Conservation (phyloP, 805 yeast genomes). For the Candida ponderosae region DNA sequence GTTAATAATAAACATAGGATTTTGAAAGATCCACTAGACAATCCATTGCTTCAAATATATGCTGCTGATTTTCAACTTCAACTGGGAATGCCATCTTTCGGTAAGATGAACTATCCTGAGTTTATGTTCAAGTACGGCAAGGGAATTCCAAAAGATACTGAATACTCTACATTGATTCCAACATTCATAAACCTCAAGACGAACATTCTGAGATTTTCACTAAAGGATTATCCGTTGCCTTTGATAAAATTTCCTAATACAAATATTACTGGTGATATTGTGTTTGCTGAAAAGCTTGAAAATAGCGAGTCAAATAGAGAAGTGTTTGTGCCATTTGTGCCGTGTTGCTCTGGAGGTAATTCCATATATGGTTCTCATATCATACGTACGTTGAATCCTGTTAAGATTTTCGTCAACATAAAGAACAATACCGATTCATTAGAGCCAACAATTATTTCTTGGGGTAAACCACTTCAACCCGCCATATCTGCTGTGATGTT, state of each 20-base stretch:
- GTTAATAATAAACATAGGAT: constrained; percentile 12
- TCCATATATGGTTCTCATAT: constrained; percentile 50
- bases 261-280: constrained; percentile 37
- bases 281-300: constrained; percentile 49
- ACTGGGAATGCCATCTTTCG: constrained; percentile 24
- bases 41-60: background rate
- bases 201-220: constrained; percentile 31
- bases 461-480: constrained; percentile 60
- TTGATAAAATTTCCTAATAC: constrained; percentile 38
- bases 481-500: constrained; percentile 54
- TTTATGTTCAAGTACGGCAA: constrained; percentile 34
- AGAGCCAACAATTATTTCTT: constrained; percentile 44
- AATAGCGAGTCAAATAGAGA: constrained; percentile 36
- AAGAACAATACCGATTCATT: constrained; percentile 36
- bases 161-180: constrained; percentile 50
- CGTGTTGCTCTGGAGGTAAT: constrained; percentile 20
- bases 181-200: constrained; percentile 37
- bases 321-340: constrained; percentile 52
- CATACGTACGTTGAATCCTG: constrained; percentile 56
- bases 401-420: constrained; percentile 47
- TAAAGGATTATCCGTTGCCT: constrained; percentile 54
- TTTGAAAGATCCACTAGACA: constrained; percentile 22
- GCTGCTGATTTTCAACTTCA: constrained; percentile 16
- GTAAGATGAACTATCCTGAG: constrained; percentile 18
- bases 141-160: constrained; percentile 43